These are phyloP conservation scores for Penicillium coprophilum DNA, from an alignment of 495 filamentous ascomycete species.

Conservation along the genomic window DNA sequence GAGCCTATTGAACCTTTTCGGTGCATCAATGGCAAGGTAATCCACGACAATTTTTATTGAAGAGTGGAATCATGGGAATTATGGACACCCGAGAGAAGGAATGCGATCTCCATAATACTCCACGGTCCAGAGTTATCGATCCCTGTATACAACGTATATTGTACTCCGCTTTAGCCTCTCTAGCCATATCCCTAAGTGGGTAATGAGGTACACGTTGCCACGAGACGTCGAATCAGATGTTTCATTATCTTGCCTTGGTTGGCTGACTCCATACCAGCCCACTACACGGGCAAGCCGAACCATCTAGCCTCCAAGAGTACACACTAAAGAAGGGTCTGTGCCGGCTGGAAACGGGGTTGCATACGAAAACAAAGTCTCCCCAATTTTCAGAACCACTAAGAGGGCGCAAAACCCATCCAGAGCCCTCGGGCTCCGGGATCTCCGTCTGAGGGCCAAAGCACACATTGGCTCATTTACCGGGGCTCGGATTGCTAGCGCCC, in stretches of 20 bases:
- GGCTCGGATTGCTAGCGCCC: background rate
- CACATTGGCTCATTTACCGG: background rate
- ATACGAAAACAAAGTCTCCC: background rate
- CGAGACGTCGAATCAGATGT: conserved; percentile 11
- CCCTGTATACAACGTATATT: background rate
- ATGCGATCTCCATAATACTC: conserved; percentile 1
- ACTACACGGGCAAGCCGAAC: background rate
- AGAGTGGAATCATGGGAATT: background rate
- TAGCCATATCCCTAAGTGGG: conserved; percentile 18
- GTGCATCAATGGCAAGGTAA: conserved; percentile 7
- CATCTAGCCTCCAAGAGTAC: background rate
- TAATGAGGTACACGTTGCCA: conserved; percentile 16
- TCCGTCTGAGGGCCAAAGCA: background rate
- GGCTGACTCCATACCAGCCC: conserved; percentile 3
- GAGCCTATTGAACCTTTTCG: background rate
- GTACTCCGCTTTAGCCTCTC: conserved; percentile 4
- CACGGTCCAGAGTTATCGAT: conserved; percentile 1
- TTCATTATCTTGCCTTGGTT: conserved; percentile 12
- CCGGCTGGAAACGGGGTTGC: background rate
- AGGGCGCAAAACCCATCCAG: background rate
- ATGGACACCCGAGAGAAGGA: background rate
- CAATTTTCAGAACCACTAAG: conserved; percentile 2
- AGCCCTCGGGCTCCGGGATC: background rate
- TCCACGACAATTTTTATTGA: background rate
- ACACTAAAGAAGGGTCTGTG: background rate